These are phyloP conservation scores for Leccinum solheimii DNA, from an alignment of 1,284 basidiomycete genomes.

Conservation along the genomic window DNA sequence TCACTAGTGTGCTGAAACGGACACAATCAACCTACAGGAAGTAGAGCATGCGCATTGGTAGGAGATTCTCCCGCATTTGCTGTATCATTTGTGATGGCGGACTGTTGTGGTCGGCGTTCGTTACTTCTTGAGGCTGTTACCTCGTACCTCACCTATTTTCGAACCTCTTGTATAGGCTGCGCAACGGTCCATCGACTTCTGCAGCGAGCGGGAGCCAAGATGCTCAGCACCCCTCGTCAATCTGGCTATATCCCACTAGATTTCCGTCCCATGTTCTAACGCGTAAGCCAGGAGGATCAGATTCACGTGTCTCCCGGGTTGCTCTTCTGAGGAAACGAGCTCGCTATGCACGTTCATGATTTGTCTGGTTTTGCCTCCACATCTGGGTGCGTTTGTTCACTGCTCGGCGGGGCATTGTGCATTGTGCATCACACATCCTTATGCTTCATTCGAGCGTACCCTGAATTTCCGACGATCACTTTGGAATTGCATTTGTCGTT, in stretches of 20 bases:
- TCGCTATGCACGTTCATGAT: background rate
- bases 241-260: background rate
- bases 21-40: background rate
- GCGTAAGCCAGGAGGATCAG: no score
- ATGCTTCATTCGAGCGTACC: background rate
- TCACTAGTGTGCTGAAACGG: background rate
- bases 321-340: background rate
- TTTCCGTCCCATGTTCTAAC: no score
- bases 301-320: no score
- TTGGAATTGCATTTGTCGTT: background rate
- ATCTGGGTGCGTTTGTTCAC: background rate
- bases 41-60: background rate
- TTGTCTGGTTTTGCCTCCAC: background rate
- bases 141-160: background rate
- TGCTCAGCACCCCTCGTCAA: background rate
- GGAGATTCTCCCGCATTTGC: background rate
- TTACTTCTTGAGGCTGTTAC: background rate
- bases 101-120: background rate
- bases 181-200: background rate
- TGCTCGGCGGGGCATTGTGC: no score
- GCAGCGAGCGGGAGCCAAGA: background rate
- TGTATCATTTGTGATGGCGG: background rate
- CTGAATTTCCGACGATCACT: background rate
- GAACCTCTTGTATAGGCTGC: background rate
- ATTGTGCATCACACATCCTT: background rate